Base-by-base conservation (phyloP, 2,329 filamentous ascomycete genomes). In the Colletotrichum caudatum region DNA sequence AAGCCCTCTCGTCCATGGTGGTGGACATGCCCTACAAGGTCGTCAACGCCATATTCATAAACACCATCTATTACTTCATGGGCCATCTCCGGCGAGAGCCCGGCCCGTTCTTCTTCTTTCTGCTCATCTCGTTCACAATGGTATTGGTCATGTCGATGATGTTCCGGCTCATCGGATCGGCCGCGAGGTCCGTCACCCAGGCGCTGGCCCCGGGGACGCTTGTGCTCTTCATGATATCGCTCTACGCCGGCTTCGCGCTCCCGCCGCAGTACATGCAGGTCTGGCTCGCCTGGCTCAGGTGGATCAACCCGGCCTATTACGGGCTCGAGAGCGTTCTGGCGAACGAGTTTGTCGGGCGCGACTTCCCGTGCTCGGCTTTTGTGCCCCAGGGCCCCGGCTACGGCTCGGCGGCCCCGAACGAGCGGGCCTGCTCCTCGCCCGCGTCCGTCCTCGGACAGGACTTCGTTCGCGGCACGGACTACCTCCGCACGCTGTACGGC, bases 131-230 rank as follows among this genome's bases (percentile, higher is more conserved):
- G 2, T 89, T 92, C 77, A 78, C 84, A 41, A 84, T 86, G 12
- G 90, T 88, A 0, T 76, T 92, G 73, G 84, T 85, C 61, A 92
- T 92, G 89, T 90, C 88, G 33, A 91, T 91, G 86, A 82, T 91
- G 70, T 92, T 92, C 84, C 85, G 90, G 1, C 65, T 74, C 29
- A 73, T 75, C 5, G 72, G 66, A 0, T 74, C 72, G 87, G 57
- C 83, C 3, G 85, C 86, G 1, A 84, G 84, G 62, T 86, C 85
- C 1, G 78, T 88, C 8, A 82, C 84, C 1, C 85, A 88, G 76
- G 87, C 87, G 16, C 82, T 88, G 80, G 83, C 86, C 1, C 80
- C 86, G 62, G 84, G 85, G 18, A 86, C 85, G 69, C 81, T 88
- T 4, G 79, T 88, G 23, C 83, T 89, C 5, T 48, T 73, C 9